Evolutionary conservation across 345 rosid genomes (phyloP).

Genomic region (Syzygium grande): DNA sequence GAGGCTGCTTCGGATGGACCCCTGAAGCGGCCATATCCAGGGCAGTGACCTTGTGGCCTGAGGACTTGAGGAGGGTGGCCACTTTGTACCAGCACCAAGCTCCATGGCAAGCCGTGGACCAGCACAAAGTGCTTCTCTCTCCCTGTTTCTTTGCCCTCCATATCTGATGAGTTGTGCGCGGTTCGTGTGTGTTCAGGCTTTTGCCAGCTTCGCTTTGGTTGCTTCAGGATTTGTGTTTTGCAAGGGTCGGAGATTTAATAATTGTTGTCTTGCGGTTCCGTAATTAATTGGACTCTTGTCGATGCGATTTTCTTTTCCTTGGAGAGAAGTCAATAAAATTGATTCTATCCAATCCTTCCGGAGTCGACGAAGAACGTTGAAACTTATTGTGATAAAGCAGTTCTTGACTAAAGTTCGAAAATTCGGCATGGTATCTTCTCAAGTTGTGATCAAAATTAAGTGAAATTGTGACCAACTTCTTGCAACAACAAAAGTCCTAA

Average conservation of each 20-base stretch:
- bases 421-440: not conserved
- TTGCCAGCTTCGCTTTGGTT: not conserved
- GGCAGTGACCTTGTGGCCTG: constrained; percentile 27
- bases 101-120: constrained; percentile 35
- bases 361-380: not conserved
- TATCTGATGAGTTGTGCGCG: not conserved
- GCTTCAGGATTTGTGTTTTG: not conserved
- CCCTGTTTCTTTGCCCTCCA: not conserved
- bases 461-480: not conserved
- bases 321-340: not conserved
- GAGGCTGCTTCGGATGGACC: constrained; percentile 9
- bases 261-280: not conserved
- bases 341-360: not conserved
- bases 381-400: not conserved
- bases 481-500: not conserved
- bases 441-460: not conserved
- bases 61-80: constrained; percentile 15
- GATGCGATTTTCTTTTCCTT: not conserved
- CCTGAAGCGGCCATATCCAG: constrained; percentile 31
- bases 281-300: not conserved
- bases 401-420: not conserved
- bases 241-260: not conserved
- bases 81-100: constrained; percentile 45
- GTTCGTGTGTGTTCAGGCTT: not conserved
- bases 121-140: constrained; percentile 21